These are phyloP conservation scores for Ambrosia hybrid DNA, from an alignment of 140 eudicot species.

Conservation along the genomic window DNA sequence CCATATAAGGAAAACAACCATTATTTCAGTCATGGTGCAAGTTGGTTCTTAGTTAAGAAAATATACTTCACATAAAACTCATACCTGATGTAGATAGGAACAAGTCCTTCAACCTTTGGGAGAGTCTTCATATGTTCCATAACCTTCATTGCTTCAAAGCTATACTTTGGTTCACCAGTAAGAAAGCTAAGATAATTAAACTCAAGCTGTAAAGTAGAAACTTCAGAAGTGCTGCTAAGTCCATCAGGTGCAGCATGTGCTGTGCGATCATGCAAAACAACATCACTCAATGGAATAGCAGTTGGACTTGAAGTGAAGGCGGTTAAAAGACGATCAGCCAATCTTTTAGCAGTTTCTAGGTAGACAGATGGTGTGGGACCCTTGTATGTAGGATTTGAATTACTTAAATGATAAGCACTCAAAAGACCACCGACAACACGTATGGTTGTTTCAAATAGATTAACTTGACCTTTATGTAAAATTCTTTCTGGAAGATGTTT, in stretches of 20 bases:
- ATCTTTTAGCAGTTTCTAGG: constrained; percentile 74
- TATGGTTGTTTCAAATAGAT: constrained; percentile 90
- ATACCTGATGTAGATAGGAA: constrained; percentile 92
- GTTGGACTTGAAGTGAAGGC: constrained; percentile 92
- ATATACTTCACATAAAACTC: not conserved
- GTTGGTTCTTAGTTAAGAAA: not conserved
- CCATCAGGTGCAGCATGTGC: constrained; percentile 97
- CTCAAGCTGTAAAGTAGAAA: constrained; percentile 85
- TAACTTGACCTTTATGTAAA: constrained; percentile 75
- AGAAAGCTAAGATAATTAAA: constrained; percentile 83
- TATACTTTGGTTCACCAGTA: constrained; percentile 80
- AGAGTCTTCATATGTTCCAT: constrained; percentile 82
- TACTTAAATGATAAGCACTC: constrained; percentile 95
- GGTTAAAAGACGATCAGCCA: constrained; percentile 76
- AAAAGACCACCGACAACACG: constrained; percentile 96
- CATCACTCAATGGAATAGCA: constrained; percentile 90
- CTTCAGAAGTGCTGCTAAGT: constrained; percentile 94
- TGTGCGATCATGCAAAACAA: constrained; percentile 63
- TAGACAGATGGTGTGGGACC: constrained; percentile 79
- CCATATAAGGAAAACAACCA: constrained; percentile 22
- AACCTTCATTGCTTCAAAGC: constrained; percentile 84
- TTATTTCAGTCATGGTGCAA: constrained; percentile 9
- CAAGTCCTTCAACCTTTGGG: constrained; percentile 89
- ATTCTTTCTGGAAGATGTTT: constrained; percentile 70
- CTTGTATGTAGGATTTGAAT: constrained; percentile 34